phyloP scores from a whole-genome alignment of 768 basidiomycete species.

The Exidia glandulosa region DNA sequence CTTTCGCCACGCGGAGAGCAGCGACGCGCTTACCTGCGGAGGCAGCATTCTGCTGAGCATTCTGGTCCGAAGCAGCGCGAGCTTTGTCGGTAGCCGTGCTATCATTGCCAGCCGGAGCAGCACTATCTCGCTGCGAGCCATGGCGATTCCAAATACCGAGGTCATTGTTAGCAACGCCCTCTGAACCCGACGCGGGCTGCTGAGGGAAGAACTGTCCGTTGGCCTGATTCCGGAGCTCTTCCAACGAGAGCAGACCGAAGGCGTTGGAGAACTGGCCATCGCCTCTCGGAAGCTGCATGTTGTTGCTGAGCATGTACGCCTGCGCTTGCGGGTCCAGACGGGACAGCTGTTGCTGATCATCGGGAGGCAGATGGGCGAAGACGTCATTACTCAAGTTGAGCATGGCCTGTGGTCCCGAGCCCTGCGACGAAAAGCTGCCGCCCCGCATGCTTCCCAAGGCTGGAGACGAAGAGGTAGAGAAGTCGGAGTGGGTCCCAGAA shows the following conservation, averaged over 20 bases:
- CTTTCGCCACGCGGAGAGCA: background rate
- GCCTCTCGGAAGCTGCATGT: constrained; percentile 1
- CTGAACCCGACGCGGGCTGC: background rate
- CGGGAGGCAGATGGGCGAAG: background rate
- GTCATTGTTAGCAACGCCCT: background rate
- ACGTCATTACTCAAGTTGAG: background rate
- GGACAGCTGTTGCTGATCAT: background rate
- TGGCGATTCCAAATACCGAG: background rate
- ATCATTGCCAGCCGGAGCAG: background rate
- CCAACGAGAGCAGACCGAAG: constrained; percentile 68
- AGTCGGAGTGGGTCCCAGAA: background rate
- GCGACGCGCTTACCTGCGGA: background rate
- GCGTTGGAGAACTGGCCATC: constrained; percentile 45
- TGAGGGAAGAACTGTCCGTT: background rate
- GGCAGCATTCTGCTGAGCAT: background rate
- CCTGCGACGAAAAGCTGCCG: constrained; percentile 1
- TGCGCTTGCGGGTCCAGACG: background rate
- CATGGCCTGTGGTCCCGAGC: background rate
- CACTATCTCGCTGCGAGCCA: background rate
- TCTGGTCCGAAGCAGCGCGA: background rate
- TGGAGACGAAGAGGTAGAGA: background rate
- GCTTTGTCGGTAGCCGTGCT: background rate
- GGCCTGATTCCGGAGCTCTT: constrained; percentile 32
- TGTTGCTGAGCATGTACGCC: background rate
- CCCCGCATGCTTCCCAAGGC: constrained; percentile 1